Evolutionary conservation across 495 filamentous ascomycete species (phyloP).

Genomic region (Diplogelasinospora grovesii): DNA sequence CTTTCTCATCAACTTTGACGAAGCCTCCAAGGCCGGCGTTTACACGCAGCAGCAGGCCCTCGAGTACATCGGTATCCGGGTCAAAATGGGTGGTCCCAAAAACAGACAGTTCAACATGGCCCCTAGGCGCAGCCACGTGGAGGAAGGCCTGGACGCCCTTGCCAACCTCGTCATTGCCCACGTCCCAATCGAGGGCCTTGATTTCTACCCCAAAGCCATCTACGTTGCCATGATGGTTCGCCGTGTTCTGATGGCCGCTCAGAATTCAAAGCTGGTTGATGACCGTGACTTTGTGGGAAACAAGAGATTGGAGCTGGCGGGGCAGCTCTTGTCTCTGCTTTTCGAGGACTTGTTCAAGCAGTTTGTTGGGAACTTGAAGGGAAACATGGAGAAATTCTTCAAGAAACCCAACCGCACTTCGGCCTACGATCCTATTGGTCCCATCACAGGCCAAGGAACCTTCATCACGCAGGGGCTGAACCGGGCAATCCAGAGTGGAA

Average conservation of each 20-base stretch:
- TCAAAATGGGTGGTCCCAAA: constrained; percentile 69
- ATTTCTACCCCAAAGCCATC: constrained; percentile 90
- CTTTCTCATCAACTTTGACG: constrained; percentile 91
- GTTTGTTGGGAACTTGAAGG: constrained; percentile 78
- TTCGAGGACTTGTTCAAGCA: constrained; percentile 98
- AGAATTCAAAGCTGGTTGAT: constrained; percentile 81
- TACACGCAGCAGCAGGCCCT: constrained; percentile 91
- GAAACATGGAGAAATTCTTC: constrained; percentile 85
- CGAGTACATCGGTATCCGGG: constrained; percentile 77
- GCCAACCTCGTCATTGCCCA: constrained; percentile 88
- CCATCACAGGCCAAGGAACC: constrained; percentile 68
- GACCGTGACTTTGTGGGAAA: constrained; percentile 98
- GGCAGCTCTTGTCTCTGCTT: constrained; percentile 87
- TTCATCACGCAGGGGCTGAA: constrained; percentile 87
- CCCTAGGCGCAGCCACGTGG: constrained; percentile 59
- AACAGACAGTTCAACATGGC: constrained; percentile 35
- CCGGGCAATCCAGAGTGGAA: constrained; percentile 90
- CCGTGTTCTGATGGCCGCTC: constrained; percentile 85
- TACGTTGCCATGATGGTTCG: constrained; percentile 96
- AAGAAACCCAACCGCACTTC: constrained; percentile 81
- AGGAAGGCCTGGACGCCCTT: constrained; percentile 87
- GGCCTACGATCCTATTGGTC: constrained; percentile 74
- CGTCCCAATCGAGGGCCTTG: constrained; percentile 78
- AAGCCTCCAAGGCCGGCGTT: constrained; percentile 70
- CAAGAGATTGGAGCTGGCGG: constrained; percentile 88